Percentiles rank a stretch among this genome's conserved stretches.
Conservation (phyloP, 179 eudicot genomes). For the Drosera spatulata region DNA sequence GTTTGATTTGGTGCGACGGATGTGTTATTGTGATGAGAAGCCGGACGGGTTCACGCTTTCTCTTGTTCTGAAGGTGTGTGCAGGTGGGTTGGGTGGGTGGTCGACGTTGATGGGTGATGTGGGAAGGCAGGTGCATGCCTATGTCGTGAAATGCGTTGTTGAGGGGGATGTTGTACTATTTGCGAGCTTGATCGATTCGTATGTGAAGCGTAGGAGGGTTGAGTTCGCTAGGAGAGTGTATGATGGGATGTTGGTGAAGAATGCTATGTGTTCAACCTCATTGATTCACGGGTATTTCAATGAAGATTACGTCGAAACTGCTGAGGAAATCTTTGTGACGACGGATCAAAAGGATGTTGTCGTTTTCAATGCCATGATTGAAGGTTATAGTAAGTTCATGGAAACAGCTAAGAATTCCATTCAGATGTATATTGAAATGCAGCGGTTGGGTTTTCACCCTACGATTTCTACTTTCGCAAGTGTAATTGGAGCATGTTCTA, state of each 20-base stretch:
- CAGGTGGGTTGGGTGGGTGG: slow-evolving; percentile 11
- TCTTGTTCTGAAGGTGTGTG: slow-evolving; percentile 64
- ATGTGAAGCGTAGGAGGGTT: slow-evolving; percentile 62
- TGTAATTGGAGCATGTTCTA: slow-evolving; percentile 82
- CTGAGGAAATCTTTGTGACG: slow-evolving; percentile 48
- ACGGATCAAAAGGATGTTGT: slow-evolving; percentile 63
- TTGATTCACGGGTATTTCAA: slow-evolving; percentile 76
- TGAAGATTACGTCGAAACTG: slow-evolving; percentile 38
- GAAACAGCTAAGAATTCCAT: slow-evolving; percentile 56
- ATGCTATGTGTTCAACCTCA: slow-evolving; percentile 75
- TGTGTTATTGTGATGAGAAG: slow-evolving; percentile 20
- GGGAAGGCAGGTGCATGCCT: slow-evolving; percentile 70
- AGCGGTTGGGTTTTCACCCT: slow-evolving; percentile 43
- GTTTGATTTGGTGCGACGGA: slow-evolving; percentile 35
- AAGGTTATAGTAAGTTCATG: slow-evolving; percentile 72
- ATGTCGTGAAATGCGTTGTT: slow-evolving; percentile 32
- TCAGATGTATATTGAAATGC: slow-evolving; percentile 50
- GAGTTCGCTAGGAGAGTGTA: slow-evolving; percentile 65
- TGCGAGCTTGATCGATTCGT: slow-evolving; percentile 55
- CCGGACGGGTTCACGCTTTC: slow-evolving; percentile 79
- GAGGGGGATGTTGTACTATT: slow-evolving; percentile 49
- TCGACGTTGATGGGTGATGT: slow-evolving; percentile 8
- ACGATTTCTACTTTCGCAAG: slow-evolving; percentile 78
- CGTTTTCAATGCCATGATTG: slow-evolving; percentile 89
- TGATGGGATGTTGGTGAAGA: slow-evolving; percentile 48